Evolutionary conservation across 2,329 filamentous ascomycete species (phyloP).

Genomic region (Penicillium digitatum): DNA sequence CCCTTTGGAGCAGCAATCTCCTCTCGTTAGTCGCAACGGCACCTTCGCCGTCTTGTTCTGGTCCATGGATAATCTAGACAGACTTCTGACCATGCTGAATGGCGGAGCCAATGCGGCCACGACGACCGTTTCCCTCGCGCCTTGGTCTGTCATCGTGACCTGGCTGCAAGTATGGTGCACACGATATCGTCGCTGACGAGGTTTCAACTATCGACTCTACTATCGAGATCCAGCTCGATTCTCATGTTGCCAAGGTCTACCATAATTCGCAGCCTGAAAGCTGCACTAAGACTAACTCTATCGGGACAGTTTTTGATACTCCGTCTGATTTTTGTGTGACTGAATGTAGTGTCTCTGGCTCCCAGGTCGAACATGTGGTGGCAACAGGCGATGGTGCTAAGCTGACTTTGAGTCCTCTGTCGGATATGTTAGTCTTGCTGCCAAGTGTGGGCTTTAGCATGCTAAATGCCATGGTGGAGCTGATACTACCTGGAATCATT

Average conservation of each 20-base stretch:
- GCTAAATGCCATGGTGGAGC: slow-evolving; percentile 16
- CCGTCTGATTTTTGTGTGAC: slow-evolving; percentile 45
- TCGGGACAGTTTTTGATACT: slow-evolving; percentile 51
- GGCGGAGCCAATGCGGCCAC: slow-evolving; percentile 32
- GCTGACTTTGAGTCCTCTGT: slow-evolving; percentile 39
- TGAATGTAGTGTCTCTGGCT: slow-evolving; percentile 39
- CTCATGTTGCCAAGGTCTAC: slow-evolving; percentile 44
- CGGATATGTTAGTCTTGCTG: slow-evolving; percentile 35
- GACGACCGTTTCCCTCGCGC: slow-evolving; percentile 32
- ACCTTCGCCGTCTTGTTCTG: slow-evolving; percentile 48
- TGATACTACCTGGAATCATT: slow-evolving; percentile 44
- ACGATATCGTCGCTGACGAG: slow-evolving; percentile 46
- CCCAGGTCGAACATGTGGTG: slow-evolving; percentile 43
- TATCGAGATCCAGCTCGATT: slow-evolving; percentile 31
- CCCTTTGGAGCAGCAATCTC: slow-evolving; percentile 44
- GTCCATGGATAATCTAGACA: slow-evolving; percentile 47
- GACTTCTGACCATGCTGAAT: slow-evolving; percentile 49
- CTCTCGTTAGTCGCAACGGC: slow-evolving; percentile 45
- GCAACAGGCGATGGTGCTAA: slow-evolving; percentile 25
- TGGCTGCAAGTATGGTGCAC: slow-evolving; percentile 32
- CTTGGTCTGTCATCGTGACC: slow-evolving; percentile 36
- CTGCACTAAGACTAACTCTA: slow-evolving; percentile 36
- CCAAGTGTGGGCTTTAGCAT: slow-evolving; percentile 9
- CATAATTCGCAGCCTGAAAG: slow-evolving; percentile 37
- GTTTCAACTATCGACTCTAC: slow-evolving; percentile 19